phyloP scores from a whole-genome alignment of 2,329 filamentous ascomycete species.

The Nothomitra cinnamomea region DNA sequence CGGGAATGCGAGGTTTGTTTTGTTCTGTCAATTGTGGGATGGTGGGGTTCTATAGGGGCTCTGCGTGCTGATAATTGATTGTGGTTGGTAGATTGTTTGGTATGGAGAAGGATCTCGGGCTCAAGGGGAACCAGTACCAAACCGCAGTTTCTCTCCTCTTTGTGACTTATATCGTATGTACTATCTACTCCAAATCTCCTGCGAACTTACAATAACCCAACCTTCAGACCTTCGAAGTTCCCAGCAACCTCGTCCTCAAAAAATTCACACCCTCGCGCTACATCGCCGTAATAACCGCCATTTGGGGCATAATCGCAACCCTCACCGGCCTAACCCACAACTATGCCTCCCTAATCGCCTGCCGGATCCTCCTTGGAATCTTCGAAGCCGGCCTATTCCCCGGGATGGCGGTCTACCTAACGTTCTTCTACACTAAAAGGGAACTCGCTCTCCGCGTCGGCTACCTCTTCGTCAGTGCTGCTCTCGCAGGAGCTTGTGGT shows the following conservation, averaged over 20 bases:
- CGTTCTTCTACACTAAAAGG: constrained; percentile 58
- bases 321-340: constrained; percentile 30
- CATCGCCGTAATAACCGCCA: constrained; percentile 12
- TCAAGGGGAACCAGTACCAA: constrained; percentile 22
- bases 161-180: constrained; percentile 19
- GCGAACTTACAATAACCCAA: neutral
- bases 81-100: neutral
- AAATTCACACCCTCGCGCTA: constrained; percentile 19
- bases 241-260: constrained; percentile 26
- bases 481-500: constrained; percentile 53
- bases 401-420: constrained; percentile 51
- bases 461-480: constrained; percentile 54
- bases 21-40: constrained; percentile 3
- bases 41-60: constrained; percentile 12
- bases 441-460: constrained; percentile 57
- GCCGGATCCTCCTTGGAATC: constrained; percentile 33
- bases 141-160: constrained; percentile 24
- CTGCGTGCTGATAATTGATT: neutral
- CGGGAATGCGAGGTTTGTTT: neutral
- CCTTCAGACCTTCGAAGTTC: constrained; percentile 12
- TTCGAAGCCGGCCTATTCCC: constrained; percentile 48
- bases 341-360: constrained; percentile 30
- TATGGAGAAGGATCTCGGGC: neutral
- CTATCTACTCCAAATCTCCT: too few relatives aligned
- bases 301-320: constrained; percentile 34